Conservation (phyloP, 768 basidiomycete species). For the Auriculariales sp. region DNA sequence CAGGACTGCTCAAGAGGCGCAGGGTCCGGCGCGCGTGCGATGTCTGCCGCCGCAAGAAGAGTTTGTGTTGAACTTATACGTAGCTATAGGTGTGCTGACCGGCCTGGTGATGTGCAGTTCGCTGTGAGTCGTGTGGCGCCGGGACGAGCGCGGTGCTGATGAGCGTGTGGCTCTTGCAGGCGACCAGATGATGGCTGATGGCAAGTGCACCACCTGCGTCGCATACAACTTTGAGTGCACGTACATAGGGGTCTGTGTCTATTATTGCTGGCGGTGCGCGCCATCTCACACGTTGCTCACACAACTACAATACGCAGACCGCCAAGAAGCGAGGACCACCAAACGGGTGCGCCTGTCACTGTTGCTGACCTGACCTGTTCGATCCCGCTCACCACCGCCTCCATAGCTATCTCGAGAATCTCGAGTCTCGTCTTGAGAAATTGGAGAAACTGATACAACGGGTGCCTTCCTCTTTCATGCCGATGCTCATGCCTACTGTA, state of each 20-base stretch:
- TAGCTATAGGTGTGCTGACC: not conserved
- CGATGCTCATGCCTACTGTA: too few relatives aligned
- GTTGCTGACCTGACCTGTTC: not conserved
- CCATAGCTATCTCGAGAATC: constrained; percentile 28
- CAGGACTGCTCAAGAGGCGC: constrained; percentile 37
- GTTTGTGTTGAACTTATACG: constrained; percentile 22
- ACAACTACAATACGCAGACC: not conserved
- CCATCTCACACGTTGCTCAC: not conserved
- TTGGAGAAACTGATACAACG: constrained; percentile 35
- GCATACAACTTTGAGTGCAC: constrained; percentile 47
- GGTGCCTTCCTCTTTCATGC: constrained; percentile 11
- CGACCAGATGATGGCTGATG: constrained; percentile 34
- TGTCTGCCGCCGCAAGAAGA: constrained; percentile 72
- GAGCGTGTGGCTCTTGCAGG: constrained; percentile 16
- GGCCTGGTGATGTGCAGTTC: constrained; percentile 26
- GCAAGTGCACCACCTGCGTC: constrained; percentile 49
- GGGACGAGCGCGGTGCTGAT: constrained; percentile 6
- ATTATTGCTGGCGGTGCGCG: not conserved
- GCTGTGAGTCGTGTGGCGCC: constrained; percentile 35
- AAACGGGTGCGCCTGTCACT: constrained; percentile 11
- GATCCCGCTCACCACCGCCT: not conserved
- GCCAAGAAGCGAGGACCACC: constrained; percentile 33
- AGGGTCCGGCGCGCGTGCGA: constrained; percentile 71
- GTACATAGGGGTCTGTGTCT: constrained; percentile 45
- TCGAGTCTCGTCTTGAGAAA: constrained; percentile 38